These are phyloP conservation scores for Thelonectria blattea DNA, from an alignment of 2,329 filamentous ascomycete species.

Conservation along the genomic window DNA sequence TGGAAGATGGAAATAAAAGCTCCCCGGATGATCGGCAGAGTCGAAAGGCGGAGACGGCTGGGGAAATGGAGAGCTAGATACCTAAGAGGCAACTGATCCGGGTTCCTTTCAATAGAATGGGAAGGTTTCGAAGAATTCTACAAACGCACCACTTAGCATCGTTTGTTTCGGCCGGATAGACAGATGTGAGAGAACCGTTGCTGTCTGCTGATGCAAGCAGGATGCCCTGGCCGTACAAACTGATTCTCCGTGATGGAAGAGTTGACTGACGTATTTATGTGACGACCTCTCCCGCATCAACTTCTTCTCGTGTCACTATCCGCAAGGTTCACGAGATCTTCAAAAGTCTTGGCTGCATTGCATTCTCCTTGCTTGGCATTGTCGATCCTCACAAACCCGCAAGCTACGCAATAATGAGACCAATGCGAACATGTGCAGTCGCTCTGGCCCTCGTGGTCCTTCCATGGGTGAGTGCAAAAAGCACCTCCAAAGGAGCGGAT, in stretches of 20 bases:
- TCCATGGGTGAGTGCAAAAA: slow-evolving; percentile 2
- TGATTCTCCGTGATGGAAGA: not conserved
- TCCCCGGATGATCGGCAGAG: slow-evolving; percentile 14
- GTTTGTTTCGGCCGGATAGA: not conserved
- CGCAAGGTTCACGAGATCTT: not conserved
- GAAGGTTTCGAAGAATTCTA: not conserved
- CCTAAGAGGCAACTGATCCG: slow-evolving; percentile 10
- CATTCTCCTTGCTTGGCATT: not conserved
- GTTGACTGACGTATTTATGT: not conserved
- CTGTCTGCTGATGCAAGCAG: not conserved
- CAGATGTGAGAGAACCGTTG: not conserved
- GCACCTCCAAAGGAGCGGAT: slow-evolving; percentile 50
- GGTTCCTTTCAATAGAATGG: not conserved
- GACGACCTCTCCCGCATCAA: not conserved
- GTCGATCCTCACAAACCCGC: not conserved
- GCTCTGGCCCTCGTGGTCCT: slow-evolving; percentile 7
- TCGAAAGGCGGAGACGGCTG: not conserved
- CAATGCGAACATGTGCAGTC: not conserved
- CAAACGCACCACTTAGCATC: slow-evolving; percentile 20
- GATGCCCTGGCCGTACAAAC: not conserved
- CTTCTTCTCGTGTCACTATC: not conserved
- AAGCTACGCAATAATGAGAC: not conserved
- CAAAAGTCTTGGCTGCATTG: not conserved
- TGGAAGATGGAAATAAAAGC: not conserved
- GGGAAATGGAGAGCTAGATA: slow-evolving; percentile 6